Evolutionary conservation across 345 rosid genomes (phyloP).

Genomic region (Lagerstroemia speciosa): DNA sequence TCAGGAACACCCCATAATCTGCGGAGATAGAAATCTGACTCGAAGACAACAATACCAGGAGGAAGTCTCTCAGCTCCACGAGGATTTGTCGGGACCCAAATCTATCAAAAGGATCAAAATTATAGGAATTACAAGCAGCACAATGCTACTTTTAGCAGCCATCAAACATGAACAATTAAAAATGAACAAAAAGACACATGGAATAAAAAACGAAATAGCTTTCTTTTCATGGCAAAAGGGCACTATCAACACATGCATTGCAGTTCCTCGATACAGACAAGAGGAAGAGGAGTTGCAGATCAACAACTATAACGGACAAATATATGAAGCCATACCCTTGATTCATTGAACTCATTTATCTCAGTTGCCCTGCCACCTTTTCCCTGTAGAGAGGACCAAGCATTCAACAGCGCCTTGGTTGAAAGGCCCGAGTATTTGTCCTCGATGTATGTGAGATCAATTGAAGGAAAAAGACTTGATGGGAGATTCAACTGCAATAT

Average conservation of each 20-base stretch:
- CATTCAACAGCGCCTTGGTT: slow-evolving; percentile 46
- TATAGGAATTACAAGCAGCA: not conserved
- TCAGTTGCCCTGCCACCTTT: slow-evolving; percentile 21
- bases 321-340: slow-evolving; percentile 39
- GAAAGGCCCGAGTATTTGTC: slow-evolving; percentile 82
- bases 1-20: slow-evolving; percentile 76
- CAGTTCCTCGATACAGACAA: not conserved
- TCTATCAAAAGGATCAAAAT: slow-evolving; percentile 32
- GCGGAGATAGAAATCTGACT: slow-evolving; percentile 71
- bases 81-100: slow-evolving; percentile 91
- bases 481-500: slow-evolving; percentile 71
- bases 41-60: slow-evolving; percentile 60
- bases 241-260: not conserved
- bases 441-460: slow-evolving; percentile 69
- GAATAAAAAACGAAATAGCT: not conserved
- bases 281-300: not conserved
- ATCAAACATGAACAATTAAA: not conserved
- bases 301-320: not conserved
- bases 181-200: not conserved
- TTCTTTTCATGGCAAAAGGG: not conserved
- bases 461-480: slow-evolving; percentile 64
- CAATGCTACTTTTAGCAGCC: not conserved
- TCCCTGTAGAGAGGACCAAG: slow-evolving; percentile 58
- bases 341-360: slow-evolving; percentile 22
- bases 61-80: slow-evolving; percentile 90